Conservation (phyloP, 1,284 basidiomycete genomes). For the Irpex lacteus region DNA sequence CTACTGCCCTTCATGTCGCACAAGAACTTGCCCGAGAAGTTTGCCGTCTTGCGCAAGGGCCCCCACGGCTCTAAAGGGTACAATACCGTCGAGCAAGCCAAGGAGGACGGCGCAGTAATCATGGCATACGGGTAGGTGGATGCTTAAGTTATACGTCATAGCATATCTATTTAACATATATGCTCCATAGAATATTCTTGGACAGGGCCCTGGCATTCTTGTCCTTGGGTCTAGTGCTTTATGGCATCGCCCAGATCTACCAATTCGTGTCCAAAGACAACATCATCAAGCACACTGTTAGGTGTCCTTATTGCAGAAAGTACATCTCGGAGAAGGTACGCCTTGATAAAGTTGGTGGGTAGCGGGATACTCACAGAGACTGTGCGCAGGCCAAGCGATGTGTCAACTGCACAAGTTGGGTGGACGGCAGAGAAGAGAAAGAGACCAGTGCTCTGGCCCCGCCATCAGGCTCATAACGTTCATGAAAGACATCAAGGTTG, state of each 20-base stretch:
- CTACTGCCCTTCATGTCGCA: constrained; percentile 16
- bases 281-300: constrained; percentile 16
- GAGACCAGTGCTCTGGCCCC: constrained; percentile 11
- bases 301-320: constrained; percentile 15
- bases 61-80: constrained; percentile 11
- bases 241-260: constrained; percentile 14
- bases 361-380: too few relatives aligned
- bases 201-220: constrained; percentile 14
- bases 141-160: background rate
- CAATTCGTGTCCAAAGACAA: constrained; percentile 11
- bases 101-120: constrained; percentile 15
- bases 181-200: constrained; percentile 8
- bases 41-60: constrained; percentile 9
- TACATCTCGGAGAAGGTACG: constrained; percentile 15
- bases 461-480: background rate
- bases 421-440: constrained; percentile 14
- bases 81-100: constrained; percentile 14
- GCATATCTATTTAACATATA: background rate
- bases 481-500: background rate
- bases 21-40: constrained; percentile 15
- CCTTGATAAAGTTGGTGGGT: background rate
- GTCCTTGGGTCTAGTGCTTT: constrained; percentile 12
- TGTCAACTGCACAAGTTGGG: constrained; percentile 16
- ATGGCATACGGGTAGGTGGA: constrained; percentile 15
- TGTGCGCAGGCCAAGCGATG: constrained; percentile 9